phyloP scores from a whole-genome alignment of 2,329 filamentous ascomycete genomes.

The Fusarium albidum region DNA sequence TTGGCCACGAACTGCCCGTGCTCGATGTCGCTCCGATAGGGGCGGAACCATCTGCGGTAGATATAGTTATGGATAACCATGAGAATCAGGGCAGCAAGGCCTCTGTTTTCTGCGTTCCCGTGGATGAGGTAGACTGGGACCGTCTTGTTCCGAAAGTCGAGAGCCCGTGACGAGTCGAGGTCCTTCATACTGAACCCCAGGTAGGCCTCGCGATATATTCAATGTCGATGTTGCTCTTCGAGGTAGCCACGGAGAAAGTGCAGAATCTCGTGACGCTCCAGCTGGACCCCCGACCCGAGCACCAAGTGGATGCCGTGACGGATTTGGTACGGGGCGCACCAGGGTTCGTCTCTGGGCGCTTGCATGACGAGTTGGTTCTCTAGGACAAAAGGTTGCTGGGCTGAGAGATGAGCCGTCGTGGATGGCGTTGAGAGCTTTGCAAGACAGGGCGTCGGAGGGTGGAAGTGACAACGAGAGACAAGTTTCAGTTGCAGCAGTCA shows the following conservation, averaged over 20 bases:
- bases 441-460: no score
- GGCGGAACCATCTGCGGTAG: constrained; percentile 10
- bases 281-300: not conserved
- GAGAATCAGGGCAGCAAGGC: not conserved
- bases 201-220: not conserved
- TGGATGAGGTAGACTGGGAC: not conserved
- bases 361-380: no score
- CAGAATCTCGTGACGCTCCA: constrained; percentile 1
- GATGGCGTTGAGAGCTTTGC: no score
- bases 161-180: not conserved
- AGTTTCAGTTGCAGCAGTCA: no score
- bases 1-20: not conserved
- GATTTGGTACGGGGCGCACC: not conserved
- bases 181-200: no score
- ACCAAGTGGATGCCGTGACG: not conserved
- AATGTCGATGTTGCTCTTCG: not conserved
- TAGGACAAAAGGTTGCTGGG: no score
- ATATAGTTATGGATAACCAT: constrained; percentile 5
- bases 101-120: not conserved
- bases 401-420: no score
- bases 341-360: no score
- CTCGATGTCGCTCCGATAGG: constrained; percentile 7
- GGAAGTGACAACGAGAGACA: no score
- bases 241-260: not conserved
- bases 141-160: constrained; percentile 3